These are phyloP conservation scores for Xylaria cubensis DNA, from an alignment of 495 filamentous ascomycete species.

Conservation along the genomic window DNA sequence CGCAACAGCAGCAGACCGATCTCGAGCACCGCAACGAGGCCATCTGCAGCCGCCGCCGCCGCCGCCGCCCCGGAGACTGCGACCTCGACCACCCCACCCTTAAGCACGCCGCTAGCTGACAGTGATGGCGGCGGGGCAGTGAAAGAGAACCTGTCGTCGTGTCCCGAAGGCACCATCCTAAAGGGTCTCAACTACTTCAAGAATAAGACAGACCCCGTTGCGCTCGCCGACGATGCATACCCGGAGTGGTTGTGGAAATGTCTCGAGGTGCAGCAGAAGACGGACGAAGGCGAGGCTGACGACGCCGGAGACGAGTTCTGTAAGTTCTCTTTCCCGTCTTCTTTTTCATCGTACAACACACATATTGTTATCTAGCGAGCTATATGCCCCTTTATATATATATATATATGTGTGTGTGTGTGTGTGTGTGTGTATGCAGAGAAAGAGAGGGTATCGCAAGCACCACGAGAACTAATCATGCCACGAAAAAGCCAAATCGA, in stretches of 20 bases:
- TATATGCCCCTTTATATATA: neutral
- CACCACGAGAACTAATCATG: slow-evolving; percentile 8
- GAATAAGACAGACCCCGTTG: slow-evolving; percentile 69
- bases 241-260: slow-evolving; percentile 90
- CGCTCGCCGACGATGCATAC: slow-evolving; percentile 83
- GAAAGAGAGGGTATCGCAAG: neutral
- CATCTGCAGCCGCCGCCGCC: slow-evolving; percentile 39
- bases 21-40: slow-evolving; percentile 40
- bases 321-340: slow-evolving; percentile 54
- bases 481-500: slow-evolving; percentile 71
- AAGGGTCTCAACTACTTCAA: slow-evolving; percentile 90
- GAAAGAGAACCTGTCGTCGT: slow-evolving; percentile 47
- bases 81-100: neutral
- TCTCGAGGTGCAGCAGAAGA: slow-evolving; percentile 63
- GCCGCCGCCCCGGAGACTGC: slow-evolving; percentile 29
- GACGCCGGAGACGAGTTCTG: slow-evolving; percentile 72
- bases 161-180: slow-evolving; percentile 73
- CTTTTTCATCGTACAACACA: neutral
- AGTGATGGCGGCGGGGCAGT: slow-evolving; percentile 20
- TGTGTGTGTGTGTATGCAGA: too few species aligned
- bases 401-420: too few species aligned
- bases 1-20: slow-evolving; percentile 33
- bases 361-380: neutral
- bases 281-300: slow-evolving; percentile 42
- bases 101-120: slow-evolving; percentile 30